Base-by-base conservation (phyloP, 2,329 filamentous ascomycete species). In the Exophiala sideris region DNA sequence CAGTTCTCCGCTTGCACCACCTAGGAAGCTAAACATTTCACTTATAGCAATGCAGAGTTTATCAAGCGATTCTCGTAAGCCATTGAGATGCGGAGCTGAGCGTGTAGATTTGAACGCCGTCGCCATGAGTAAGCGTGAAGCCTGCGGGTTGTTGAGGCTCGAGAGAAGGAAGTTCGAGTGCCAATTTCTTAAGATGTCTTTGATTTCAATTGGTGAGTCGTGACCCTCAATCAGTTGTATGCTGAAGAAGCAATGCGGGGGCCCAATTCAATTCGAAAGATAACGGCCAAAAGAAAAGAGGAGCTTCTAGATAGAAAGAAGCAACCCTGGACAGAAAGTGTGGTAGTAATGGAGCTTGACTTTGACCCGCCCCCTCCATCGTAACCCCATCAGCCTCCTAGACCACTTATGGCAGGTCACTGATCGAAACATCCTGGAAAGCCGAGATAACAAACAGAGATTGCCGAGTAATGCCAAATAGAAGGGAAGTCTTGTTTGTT, bases 331-430 rank as follows among this genome's bases (percentile, higher is more conserved):
- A 29, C 2, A 5, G 7, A 8, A 29, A 29, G 24, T 29, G 5
- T 29, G 1, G 24, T 29, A 29, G 24, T 14, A 21, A 41, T 41
- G 39, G 21, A 41, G 14, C 39, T 41, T 29, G 24, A 20, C n/a
- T 14, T 41, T 29, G 24, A 20, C n/a, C 21, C 21, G 16, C 21
- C 39, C 39, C 18, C 39, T 41, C 16, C 5, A 20, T 41, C 10
- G 39, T 41, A 41, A 41, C 39, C 36, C 39, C 21, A 12, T 9
- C n/a, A 41, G 39, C 24, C 7, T 29, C n/a, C 45, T 48, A 38
- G 45, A 24, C 45, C 33, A 32, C 8, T 48, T 48, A 7, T 18
- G 45, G 45, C 14, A 48, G 45, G 45, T 48, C 45, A 24, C 8
- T 18, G 24, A 34, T 14, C 7, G 24, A 12, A 45, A 12, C n/a